A percentile compares a stretch with the other conserved stretches of the same genome.
These are phyloP conservation scores for Stevia rebaudiana DNA, from an alignment of 140 eudicot genomes.

Conservation along the genomic window DNA sequence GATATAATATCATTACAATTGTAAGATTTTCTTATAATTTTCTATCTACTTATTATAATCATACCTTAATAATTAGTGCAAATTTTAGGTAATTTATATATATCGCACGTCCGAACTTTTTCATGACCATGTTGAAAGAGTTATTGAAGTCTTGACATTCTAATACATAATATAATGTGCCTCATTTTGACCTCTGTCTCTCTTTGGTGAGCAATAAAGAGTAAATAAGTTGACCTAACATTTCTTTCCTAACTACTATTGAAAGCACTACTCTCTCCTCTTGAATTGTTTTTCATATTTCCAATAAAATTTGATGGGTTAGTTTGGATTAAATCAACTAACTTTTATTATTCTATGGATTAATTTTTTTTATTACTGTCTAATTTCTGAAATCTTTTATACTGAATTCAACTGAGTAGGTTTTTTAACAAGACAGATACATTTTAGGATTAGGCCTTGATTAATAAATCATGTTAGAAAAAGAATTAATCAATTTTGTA, in stretches of 20 bases:
- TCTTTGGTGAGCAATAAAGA: constrained; percentile 30
- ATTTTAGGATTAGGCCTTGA: too few relatives aligned
- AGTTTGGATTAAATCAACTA: background rate
- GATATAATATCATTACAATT: too few relatives aligned
- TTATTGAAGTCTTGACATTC: constrained; percentile 6
- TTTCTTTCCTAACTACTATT: constrained; percentile 28
- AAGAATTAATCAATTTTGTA: too few relatives aligned
- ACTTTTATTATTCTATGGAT: background rate
- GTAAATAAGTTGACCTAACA: constrained; percentile 41
- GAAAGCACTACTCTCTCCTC: constrained; percentile 1
- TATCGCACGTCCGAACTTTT: background rate
- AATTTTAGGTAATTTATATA: background rate
- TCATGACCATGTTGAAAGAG: background rate
- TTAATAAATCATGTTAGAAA: too few relatives aligned
- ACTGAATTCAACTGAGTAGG: background rate
- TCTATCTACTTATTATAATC: background rate
- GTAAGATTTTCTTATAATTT: background rate
- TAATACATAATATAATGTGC: background rate
- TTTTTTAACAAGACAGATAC: too few relatives aligned
- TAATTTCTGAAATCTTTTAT: background rate
- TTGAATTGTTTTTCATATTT: background rate
- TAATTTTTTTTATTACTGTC: background rate
- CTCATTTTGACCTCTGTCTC: constrained; percentile 17
- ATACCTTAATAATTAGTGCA: background rate
- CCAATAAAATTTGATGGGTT: background rate